phyloP scores from a whole-genome alignment of 208 protist genomes.

The Trypanosoma avium region DNA sequence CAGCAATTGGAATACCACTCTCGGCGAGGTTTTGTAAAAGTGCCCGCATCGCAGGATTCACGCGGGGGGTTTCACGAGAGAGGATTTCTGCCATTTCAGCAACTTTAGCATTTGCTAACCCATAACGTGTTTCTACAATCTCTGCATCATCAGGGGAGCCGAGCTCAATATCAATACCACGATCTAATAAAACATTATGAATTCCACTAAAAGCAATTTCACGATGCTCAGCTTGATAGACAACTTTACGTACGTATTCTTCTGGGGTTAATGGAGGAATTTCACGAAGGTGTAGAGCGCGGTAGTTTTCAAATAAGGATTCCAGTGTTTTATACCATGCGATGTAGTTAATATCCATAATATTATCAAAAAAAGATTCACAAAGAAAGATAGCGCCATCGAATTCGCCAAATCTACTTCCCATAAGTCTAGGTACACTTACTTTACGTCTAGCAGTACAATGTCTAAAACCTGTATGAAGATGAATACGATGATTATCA shows the following conservation, averaged over 20 bases:
- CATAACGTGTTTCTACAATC: conserved; percentile 89
- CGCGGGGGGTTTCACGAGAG: conserved; percentile 37
- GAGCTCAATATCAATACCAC: conserved; percentile 76
- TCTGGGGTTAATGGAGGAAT: conserved; percentile 77
- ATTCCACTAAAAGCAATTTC: conserved; percentile 88
- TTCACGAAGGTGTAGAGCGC: conserved; percentile 66
- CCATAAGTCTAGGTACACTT: conserved; percentile 52
- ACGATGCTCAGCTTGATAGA: conserved; percentile 76
- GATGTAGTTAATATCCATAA: conserved; percentile 86
- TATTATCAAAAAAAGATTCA: conserved; percentile 82
- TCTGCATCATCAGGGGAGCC: conserved; percentile 85
- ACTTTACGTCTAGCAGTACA: conserved; percentile 36
- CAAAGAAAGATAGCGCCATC: conserved; percentile 82
- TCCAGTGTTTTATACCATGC: conserved; percentile 85
- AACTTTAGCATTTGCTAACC: conserved; percentile 87
- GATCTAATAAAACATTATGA: conserved; percentile 69
- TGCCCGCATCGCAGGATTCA: conserved; percentile 55
- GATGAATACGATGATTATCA: conserved; percentile 73
- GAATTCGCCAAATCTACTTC: conserved; percentile 53
- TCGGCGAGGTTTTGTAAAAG: conserved; percentile 57
- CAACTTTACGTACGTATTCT: conserved; percentile 83
- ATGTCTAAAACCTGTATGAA: conserved; percentile 69
- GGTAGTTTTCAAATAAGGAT: conserved; percentile 85
- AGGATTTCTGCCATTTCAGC: conserved; percentile 85
- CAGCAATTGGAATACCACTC: conserved; percentile 61